Base-by-base conservation (phyloP, 1,284 basidiomycete genomes). In the Prillingera fragicola region DNA sequence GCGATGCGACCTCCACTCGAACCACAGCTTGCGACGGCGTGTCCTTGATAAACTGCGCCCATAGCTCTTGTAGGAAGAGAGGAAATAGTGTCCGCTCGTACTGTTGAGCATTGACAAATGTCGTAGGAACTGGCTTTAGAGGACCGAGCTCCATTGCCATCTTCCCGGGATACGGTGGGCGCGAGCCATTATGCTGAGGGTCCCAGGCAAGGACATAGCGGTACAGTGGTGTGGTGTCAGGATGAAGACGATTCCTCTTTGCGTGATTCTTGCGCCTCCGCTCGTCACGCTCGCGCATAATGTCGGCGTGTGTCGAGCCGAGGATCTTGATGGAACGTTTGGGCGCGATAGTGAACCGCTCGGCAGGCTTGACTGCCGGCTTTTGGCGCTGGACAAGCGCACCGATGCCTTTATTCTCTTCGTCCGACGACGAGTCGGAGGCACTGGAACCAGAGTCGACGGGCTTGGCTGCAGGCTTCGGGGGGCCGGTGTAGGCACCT, bases 1-100 rank as follows among this genome's bases (percentile, higher is more conserved):
- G 62, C 39, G 85, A 76, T 1, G 75, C 70, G 23, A 84, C 68
- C 44, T 87, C 87, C 21, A 92, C 60, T 51, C 86, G 83, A 18
- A 86, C 60, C 45, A 81, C 77, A 5, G 50, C 48, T 8, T 62
- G 59, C 41, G 82, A 79, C 45, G 85, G 81, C 58, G 87, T 67
- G 85, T 23, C 88, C 80, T 62, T 87, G 79, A 26, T 75, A 63
- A 44, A 97, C 78, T 96, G 89, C 23, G 85, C 81, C 92, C 95
- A 97, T 52, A 87, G 84, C 70, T 98, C 95, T 48, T 88, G 76
- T 24, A 92, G 73, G 19, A 97, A 75, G n/a, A 98, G 75, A 1
- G 95, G 90, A 55, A 89, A 81, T 62, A 95, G 90, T 21, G 84
- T 75, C 21, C 74, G 73, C 31, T 80, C 77, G 68, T 95, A 98